Percentiles rank a stretch among this genome's conserved stretches.
These are phyloP conservation scores for Scutellaria baicalensis DNA, from an alignment of 257 asterid genomes.

Conservation along the genomic window DNA sequence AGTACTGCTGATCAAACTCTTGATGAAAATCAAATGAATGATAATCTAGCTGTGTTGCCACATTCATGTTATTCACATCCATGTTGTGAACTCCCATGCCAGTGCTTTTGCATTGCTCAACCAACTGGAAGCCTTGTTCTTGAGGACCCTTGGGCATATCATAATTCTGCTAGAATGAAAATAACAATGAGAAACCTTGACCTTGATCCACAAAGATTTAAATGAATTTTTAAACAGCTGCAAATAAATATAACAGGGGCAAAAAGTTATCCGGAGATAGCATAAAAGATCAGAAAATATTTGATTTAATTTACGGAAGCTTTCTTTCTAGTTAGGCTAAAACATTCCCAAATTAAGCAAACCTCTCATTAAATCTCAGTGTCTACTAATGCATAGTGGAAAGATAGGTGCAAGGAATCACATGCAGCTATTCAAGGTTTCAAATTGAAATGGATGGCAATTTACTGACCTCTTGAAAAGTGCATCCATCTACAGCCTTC, in stretches of 20 bases:
- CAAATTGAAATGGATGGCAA: background rate
- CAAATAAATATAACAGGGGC: background rate
- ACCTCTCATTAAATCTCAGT: background rate
- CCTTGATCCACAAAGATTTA: too few relatives aligned
- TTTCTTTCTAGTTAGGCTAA: background rate
- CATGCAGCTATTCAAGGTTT: background rate
- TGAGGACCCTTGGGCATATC: conserved; percentile 40
- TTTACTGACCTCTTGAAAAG: conserved; percentile 50
- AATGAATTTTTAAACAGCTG: background rate
- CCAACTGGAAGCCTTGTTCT: conserved; percentile 46
- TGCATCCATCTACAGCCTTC: conserved; percentile 40
- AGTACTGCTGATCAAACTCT: conserved; percentile 57
- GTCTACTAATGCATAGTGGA: background rate
- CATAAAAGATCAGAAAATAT: background rate
- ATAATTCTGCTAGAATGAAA: conserved; percentile 37
- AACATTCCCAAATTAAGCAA: background rate
- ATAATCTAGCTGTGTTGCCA: conserved; percentile 45
- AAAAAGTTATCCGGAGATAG: background rate
- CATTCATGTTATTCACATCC: conserved; percentile 39
- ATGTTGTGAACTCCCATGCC: conserved; percentile 41
- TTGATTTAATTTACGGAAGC: background rate
- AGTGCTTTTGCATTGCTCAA: conserved; percentile 53
- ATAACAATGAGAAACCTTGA: background rate
- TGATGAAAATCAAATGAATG: conserved; percentile 51
- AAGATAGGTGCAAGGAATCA: background rate